phyloP scores from a whole-genome alignment of 2,329 filamentous ascomycete species.

The Apiospora pterosperma region DNA sequence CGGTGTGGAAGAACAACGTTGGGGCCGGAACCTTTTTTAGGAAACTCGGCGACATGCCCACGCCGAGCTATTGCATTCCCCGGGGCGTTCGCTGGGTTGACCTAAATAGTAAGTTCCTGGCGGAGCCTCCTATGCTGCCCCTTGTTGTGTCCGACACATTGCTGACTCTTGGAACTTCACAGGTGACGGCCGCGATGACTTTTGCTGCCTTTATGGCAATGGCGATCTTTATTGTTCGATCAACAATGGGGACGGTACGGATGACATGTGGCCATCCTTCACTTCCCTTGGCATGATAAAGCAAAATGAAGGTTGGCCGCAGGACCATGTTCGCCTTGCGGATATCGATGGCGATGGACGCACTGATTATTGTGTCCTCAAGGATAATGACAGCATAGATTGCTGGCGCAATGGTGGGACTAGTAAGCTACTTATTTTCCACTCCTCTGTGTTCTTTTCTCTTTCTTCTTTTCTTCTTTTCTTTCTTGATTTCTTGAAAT shows the following conservation, averaged over 20 bases:
- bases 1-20: constrained; percentile 5
- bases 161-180: no score
- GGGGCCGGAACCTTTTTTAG: no score
- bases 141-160: no score
- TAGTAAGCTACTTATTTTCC: no score
- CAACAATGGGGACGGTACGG: constrained; percentile 17
- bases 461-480: no score
- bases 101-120: constrained; percentile 6
- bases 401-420: constrained; percentile 29
- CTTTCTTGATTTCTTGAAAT: no score
- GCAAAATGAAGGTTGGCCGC: constrained; percentile 7
- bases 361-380: constrained; percentile 25
- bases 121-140: no score
- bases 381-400: no score
- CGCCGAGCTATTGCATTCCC: neutral
- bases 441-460: no score
- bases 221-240: constrained; percentile 13
- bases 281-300: constrained; percentile 11
- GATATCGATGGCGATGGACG: constrained; percentile 32
- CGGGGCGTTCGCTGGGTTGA: constrained; percentile 11
- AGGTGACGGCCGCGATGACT: constrained; percentile 24
- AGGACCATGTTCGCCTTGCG: constrained; percentile 21
- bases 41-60: constrained; percentile 14
- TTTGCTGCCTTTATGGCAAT: constrained; percentile 23
- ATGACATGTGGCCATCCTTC: constrained; percentile 15